A percentile compares a stretch with the other conserved stretches of the same genome.
Evolutionary conservation across 805 yeast genomes (phyloP).

Genomic region (Groenewaldozyma tartarivorans): DNA sequence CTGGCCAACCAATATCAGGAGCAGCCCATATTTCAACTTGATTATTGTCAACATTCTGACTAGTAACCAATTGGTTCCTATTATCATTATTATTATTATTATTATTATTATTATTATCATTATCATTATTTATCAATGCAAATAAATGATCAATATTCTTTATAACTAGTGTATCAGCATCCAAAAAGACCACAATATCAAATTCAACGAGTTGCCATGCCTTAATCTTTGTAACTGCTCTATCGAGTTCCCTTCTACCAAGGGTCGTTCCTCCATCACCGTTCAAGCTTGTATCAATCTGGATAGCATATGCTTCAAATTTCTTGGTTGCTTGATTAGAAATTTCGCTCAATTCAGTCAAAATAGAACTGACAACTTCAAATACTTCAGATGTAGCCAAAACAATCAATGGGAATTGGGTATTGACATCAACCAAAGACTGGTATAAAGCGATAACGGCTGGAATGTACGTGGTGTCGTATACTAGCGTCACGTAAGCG

Average conservation of each 20-base stretch:
- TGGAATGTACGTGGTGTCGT: slow-evolving; percentile 33
- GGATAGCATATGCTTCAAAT: slow-evolving; percentile 20
- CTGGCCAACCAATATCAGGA: slow-evolving; percentile 90
- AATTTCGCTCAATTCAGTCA: slow-evolving; percentile 15
- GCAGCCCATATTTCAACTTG: slow-evolving; percentile 33
- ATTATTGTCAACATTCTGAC: too few relatives aligned
- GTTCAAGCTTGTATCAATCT: slow-evolving; percentile 6
- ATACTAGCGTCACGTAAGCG: slow-evolving; percentile 39
- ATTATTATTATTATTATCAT: neutral
- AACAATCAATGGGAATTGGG: slow-evolving; percentile 19
- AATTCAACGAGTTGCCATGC: slow-evolving; percentile 37
- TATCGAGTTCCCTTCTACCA: slow-evolving; percentile 39
- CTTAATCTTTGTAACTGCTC: slow-evolving; percentile 44
- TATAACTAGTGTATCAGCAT: slow-evolving; percentile 45
- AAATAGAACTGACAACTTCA: slow-evolving; percentile 8
- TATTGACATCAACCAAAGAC: slow-evolving; percentile 21
- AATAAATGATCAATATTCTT: slow-evolving; percentile 26
- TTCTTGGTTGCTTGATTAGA: slow-evolving; percentile 9
- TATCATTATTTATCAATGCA: slow-evolving; percentile 7
- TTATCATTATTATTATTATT: slow-evolving; percentile 16
- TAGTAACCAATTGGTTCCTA: slow-evolving; percentile 25
- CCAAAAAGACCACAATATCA: slow-evolving; percentile 38
- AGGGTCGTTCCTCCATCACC: slow-evolving; percentile 27
- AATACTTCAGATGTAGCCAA: slow-evolving; percentile 22
- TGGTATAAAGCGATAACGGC: slow-evolving; percentile 46